Base-by-base conservation (phyloP, 305 asterid genomes). In the Coffea humblotiana region DNA sequence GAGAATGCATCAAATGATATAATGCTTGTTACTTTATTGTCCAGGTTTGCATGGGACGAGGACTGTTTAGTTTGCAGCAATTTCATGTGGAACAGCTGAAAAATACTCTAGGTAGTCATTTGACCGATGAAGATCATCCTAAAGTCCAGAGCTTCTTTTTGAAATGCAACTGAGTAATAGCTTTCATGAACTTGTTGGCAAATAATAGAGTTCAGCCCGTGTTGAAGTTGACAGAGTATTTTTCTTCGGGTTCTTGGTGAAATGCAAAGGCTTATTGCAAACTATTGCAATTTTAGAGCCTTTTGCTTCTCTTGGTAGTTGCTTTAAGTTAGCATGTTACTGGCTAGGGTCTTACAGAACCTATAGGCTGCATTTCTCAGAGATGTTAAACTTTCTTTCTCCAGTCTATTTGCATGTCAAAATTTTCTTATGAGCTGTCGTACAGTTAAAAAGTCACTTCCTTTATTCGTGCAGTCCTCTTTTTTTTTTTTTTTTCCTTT, bases 71-170 rank as follows among this genome's bases (percentile, higher is more conserved):
- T 81, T 23, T 78, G 78, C 85, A 70, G 78, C 77, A 71, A 35
- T 56, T 66, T 70, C 56, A 71, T 51, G 71, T 81, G 48, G 74
- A 83, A 78, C 75, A 35, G 70, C 81, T 72, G 76, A 70, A 80
- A 73, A 82, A 64, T 67, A 79, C 72, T 77, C 84, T 72, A 88
- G 89, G 93, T 89, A 86, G 80, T 77, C 19, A 76, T 72, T 77
- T 83, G 23, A 71, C 56, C 23, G 80, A 45, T 66, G 60, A 75
- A 61, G 52, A 71, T 83, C 19, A 27, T 32, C 74, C 58, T 37
- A 56, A 54, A 49, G 35, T 79, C 58, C 19, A 63, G 77, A 71
- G 58, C 25, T 35, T 37, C 68, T 71, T 21, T 58, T 32, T 19
- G 14, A 25, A 23, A 37, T 14, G 18, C 32, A 37, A 43, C n/a